Conservation (phyloP, 2,329 filamentous ascomycete species). For the Fusarium liriodendri region DNA sequence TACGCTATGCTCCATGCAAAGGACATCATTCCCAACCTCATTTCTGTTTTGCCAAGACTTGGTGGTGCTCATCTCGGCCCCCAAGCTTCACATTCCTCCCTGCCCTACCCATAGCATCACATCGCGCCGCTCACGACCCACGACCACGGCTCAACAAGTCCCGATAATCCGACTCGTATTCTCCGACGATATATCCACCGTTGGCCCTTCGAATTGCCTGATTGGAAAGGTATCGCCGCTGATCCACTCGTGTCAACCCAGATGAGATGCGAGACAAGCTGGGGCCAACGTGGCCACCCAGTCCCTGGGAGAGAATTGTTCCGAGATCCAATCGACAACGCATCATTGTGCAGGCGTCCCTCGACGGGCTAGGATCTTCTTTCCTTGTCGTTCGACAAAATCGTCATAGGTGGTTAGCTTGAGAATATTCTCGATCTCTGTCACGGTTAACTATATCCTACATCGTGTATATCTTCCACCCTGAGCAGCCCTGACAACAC, state of each 20-base stretch:
- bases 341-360: not conserved
- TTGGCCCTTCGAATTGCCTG: not conserved
- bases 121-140: not conserved
- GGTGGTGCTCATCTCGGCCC: not conserved
- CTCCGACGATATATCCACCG: not conserved
- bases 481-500: conserved; percentile 21
- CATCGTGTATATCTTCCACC: conserved; percentile 4
- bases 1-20: not conserved
- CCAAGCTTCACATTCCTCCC: conserved; percentile 3
- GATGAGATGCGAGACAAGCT: conserved; percentile 10
- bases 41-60: not conserved
- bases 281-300: not conserved
- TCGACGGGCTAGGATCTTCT: not conserved
- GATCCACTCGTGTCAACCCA: conserved; percentile 1
- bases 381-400: not conserved
- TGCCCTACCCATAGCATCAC: not conserved
- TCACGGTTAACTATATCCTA: conserved; percentile 10
- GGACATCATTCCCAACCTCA: not conserved
- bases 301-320: not conserved
- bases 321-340: conserved; percentile 10
- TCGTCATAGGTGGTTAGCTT: not conserved
- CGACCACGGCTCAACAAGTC: not conserved
- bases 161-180: conserved; percentile 2
- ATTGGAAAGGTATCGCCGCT: not conserved
- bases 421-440: conserved; percentile 11